Conservation (phyloP, 208 protist genomes). For the Naegleria gruberi region DNA sequence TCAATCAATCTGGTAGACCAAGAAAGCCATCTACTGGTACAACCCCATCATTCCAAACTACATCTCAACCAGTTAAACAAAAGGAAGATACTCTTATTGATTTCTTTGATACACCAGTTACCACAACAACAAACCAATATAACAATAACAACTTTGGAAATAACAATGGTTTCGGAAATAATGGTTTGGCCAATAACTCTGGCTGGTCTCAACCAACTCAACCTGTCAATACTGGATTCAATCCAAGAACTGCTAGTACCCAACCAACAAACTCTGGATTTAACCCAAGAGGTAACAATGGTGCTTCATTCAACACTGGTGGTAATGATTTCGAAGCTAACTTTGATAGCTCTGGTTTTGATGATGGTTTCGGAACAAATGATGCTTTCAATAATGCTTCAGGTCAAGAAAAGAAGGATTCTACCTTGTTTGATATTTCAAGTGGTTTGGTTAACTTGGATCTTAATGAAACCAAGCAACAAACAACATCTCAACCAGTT, state of each 20-base stretch:
- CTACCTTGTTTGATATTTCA: neutral
- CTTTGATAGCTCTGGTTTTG: slow-evolving; percentile 7
- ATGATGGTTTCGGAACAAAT: neutral
- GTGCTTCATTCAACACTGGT: neutral
- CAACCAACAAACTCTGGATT: neutral
- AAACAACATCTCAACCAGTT: neutral
- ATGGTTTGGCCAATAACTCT: neutral
- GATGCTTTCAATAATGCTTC: too few species aligned
- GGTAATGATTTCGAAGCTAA: slow-evolving; percentile 2
- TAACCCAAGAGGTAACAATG: neutral
- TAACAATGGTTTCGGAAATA: neutral
- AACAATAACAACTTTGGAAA: neutral
- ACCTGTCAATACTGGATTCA: neutral
- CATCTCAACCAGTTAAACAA: neutral
- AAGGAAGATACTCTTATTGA: neutral
- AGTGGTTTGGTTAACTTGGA: neutral
- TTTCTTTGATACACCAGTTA: neutral
- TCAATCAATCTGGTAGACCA: neutral
- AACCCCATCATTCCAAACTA: neutral
- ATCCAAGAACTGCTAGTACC: neutral
- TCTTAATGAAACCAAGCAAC: neutral
- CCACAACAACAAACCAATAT: neutral
- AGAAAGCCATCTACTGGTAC: neutral
- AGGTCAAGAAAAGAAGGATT: neutral
- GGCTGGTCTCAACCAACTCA: neutral